phyloP scores from a whole-genome alignment of 116 monocot species.

The Papilionanthe hybrid region DNA sequence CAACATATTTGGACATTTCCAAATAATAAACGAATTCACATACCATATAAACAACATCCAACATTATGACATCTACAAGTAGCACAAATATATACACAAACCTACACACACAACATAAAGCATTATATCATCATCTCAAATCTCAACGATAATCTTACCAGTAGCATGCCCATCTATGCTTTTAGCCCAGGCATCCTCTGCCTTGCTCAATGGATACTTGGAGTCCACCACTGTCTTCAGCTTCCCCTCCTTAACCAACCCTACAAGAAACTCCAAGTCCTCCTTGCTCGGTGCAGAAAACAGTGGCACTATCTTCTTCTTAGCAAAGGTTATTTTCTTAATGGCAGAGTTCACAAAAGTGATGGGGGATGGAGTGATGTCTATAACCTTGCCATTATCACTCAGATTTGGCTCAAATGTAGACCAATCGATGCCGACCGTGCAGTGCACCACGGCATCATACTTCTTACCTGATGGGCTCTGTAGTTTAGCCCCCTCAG shows the following conservation, averaged over 20 bases:
- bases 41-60: no score
- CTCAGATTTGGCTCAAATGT: constrained; percentile 37
- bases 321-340: constrained; percentile 26
- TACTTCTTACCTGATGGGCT: constrained; percentile 45
- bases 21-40: no score
- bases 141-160: constrained; percentile 49
- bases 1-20: no score
- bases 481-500: constrained; percentile 32
- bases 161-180: constrained; percentile 47
- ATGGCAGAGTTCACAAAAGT: constrained; percentile 12
- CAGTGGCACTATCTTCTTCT: constrained; percentile 33
- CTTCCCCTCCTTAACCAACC: constrained; percentile 54
- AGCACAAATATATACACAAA: no score
- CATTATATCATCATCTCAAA: constrained; percentile 1
- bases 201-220: constrained; percentile 27
- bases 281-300: constrained; percentile 10
- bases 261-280: constrained; percentile 39
- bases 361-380: constrained; percentile 20
- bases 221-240: constrained; percentile 60
- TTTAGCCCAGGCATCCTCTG: constrained; percentile 42
- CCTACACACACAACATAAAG: no score
- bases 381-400: constrained; percentile 29
- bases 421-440: constrained; percentile 30
- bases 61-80: no score
- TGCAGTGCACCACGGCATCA: constrained; percentile 33